Evolutionary conservation across 2,329 filamentous ascomycete species (phyloP).

Genomic region (Aspergillus sp.): DNA sequence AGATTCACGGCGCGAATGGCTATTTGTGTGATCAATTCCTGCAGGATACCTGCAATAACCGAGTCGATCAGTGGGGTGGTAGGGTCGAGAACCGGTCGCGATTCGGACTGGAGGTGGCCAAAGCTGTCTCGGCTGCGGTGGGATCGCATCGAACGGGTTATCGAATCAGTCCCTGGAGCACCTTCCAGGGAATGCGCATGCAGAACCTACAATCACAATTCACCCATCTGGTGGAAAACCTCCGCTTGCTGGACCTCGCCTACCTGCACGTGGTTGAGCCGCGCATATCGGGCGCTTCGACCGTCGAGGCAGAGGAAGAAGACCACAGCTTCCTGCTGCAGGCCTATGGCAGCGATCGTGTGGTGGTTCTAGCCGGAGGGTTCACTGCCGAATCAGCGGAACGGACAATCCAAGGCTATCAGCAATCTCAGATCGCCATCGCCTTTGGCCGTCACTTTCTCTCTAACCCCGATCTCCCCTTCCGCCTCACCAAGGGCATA

Average conservation of each 20-base stretch:
- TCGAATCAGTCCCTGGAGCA: constrained; percentile 38
- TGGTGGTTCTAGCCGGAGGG: constrained; percentile 53
- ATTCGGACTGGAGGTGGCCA: constrained; percentile 55
- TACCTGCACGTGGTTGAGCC: constrained; percentile 65
- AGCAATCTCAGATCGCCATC: constrained; percentile 31
- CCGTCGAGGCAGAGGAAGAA: constrained; percentile 35
- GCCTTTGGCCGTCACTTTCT: constrained; percentile 46
- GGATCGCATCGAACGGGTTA: constrained; percentile 48
- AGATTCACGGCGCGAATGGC: constrained; percentile 52
- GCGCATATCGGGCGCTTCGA: constrained; percentile 39
- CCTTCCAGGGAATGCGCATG: too few relatives aligned
- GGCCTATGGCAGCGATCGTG: constrained; percentile 41
- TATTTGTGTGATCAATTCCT: constrained; percentile 55
- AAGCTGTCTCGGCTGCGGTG: constrained; percentile 43
- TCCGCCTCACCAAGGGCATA: constrained; percentile 39
- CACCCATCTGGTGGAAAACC: constrained; percentile 50
- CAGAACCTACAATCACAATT: too few relatives aligned
- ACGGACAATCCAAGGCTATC: constrained; percentile 32
- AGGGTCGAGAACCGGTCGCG: constrained; percentile 52
- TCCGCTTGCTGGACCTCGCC: constrained; percentile 55
- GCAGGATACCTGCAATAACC: constrained; percentile 48
- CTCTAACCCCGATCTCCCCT: constrained; percentile 48
- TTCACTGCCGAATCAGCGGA: constrained; percentile 43
- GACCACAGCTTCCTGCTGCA: constrained; percentile 46
- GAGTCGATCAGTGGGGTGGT: constrained; percentile 53